Conservation (phyloP, 2,329 filamentous ascomycete genomes). For the Fonsecaea nubica region DNA sequence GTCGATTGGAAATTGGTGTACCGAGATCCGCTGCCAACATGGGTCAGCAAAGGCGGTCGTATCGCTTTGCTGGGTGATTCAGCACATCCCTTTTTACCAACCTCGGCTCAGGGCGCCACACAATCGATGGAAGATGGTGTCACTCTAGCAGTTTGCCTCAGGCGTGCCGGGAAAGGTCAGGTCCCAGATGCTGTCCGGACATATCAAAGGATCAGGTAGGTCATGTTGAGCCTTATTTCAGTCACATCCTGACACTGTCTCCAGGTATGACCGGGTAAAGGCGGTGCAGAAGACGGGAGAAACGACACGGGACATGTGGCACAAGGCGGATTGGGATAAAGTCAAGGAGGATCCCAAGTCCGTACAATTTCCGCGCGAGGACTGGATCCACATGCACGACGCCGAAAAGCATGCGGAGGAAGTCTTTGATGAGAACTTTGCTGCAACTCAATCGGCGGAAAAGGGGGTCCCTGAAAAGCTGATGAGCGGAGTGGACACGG, state of each 20-base stretch:
- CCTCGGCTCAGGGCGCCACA: conserved; percentile 56
- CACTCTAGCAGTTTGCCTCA: conserved; percentile 54
- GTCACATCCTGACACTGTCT: conserved; percentile 3
- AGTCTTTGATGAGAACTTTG: conserved; percentile 44
- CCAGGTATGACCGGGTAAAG: conserved; percentile 40
- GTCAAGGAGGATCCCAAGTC: conserved; percentile 34
- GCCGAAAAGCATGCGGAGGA: conserved; percentile 56
- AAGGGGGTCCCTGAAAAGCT: conserved; percentile 17
- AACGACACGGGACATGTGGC: conserved; percentile 39
- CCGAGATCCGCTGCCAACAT: conserved; percentile 36
- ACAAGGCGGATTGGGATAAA: conserved; percentile 37
- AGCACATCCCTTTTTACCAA: conserved; percentile 59
- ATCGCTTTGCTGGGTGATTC: conserved; percentile 59
- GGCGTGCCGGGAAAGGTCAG: conserved; percentile 38
- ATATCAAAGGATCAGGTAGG: conserved; percentile 35
- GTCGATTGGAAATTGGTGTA: conserved; percentile 38
- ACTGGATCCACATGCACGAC: conserved; percentile 59
- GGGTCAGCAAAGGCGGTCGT: conserved; percentile 50
- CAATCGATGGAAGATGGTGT: conserved; percentile 60
- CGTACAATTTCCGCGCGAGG: conserved; percentile 49
- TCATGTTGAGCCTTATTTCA: not conserved
- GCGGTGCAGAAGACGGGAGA: conserved; percentile 39
- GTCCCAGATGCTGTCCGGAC: conserved; percentile 38
- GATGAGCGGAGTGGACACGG: conserved; percentile 11
- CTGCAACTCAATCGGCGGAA: conserved; percentile 20